Evolutionary conservation across 805 yeast species (phyloP).

Genomic region (Blastobotrys robertii): DNA sequence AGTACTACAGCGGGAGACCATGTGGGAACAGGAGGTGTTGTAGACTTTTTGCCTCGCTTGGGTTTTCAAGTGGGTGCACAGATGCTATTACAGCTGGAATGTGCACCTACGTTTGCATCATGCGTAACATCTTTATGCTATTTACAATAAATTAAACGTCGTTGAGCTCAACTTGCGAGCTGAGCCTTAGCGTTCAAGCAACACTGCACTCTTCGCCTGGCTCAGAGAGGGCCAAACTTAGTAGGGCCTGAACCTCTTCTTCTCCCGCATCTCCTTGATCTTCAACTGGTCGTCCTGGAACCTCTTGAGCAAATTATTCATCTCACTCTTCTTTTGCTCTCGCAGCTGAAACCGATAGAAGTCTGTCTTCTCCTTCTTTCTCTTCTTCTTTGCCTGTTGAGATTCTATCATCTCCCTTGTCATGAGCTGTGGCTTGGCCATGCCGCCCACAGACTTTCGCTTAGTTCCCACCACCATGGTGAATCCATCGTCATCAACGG

Average conservation of each 20-base stretch:
- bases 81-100: background rate
- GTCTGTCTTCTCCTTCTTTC: slow-evolving; percentile 73
- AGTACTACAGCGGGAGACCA: too few relatives aligned
- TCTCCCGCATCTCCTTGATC: slow-evolving; percentile 67
- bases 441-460: slow-evolving; percentile 68
- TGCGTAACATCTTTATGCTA: too few relatives aligned
- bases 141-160: too few relatives aligned
- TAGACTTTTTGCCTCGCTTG: background rate
- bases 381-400: slow-evolving; percentile 33
- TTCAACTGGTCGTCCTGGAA: slow-evolving; percentile 88
- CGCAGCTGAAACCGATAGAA: slow-evolving; percentile 95
- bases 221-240: slow-evolving; percentile 25
- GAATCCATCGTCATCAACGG: slow-evolving; percentile 91
- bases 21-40: slow-evolving; percentile 9
- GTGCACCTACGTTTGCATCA: too few relatives aligned
- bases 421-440: slow-evolving; percentile 26
- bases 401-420: slow-evolving; percentile 6
- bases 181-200: too few relatives aligned
- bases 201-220: too few relatives aligned
- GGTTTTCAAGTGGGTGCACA: background rate
- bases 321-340: slow-evolving; percentile 84
- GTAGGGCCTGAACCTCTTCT: slow-evolving; percentile 79
- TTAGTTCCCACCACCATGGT: slow-evolving; percentile 83
- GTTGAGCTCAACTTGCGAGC: too few relatives aligned
- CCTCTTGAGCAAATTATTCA: slow-evolving; percentile 73